These are phyloP conservation scores for Postia placenta DNA, from an alignment of 768 basidiomycete genomes.

Conservation along the genomic window DNA sequence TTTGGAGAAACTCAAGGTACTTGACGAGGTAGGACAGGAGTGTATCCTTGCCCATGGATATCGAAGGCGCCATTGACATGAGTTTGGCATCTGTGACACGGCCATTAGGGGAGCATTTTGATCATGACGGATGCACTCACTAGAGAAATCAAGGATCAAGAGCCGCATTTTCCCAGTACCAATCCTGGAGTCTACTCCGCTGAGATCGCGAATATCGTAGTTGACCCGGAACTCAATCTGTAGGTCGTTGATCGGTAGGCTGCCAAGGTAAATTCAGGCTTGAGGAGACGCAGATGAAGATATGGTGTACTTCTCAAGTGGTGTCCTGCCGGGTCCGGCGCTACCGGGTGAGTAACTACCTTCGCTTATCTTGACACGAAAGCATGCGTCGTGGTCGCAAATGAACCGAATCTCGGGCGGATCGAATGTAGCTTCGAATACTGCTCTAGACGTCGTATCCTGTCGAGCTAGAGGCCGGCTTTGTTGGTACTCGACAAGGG, in stretches of 20 bases:
- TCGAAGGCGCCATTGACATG: slow-evolving; percentile 1
- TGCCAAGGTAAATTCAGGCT: no score
- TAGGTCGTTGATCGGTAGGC: slow-evolving; percentile 1
- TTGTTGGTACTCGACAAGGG: slow-evolving; percentile 11
- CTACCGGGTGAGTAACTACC: no score
- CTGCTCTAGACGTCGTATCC: slow-evolving; percentile 2
- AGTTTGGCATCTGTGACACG: slow-evolving; percentile 6
- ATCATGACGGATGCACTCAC: slow-evolving; percentile 7
- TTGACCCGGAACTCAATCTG: slow-evolving; percentile 16
- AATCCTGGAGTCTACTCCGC: slow-evolving; percentile 10
- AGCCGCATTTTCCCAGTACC: slow-evolving; percentile 10
- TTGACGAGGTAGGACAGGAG: slow-evolving; percentile 10
- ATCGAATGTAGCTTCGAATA: slow-evolving; percentile 16
- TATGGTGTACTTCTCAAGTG: no score
- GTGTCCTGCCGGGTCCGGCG: no score
- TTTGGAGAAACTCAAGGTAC: slow-evolving; percentile 19
- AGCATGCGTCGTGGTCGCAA: slow-evolving; percentile 25
- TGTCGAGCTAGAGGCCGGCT: slow-evolving; percentile 8
- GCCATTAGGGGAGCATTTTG: background rate
- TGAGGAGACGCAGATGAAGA: no score
- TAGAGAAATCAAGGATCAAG: slow-evolving; percentile 9
- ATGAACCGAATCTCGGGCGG: slow-evolving; percentile 22
- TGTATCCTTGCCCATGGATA: background rate
- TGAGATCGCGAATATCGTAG: slow-evolving; percentile 13
- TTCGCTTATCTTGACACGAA: slow-evolving; percentile 17